Base-by-base conservation (phyloP, 805 yeast species). In the Zygotorulaspora chibaensis region DNA sequence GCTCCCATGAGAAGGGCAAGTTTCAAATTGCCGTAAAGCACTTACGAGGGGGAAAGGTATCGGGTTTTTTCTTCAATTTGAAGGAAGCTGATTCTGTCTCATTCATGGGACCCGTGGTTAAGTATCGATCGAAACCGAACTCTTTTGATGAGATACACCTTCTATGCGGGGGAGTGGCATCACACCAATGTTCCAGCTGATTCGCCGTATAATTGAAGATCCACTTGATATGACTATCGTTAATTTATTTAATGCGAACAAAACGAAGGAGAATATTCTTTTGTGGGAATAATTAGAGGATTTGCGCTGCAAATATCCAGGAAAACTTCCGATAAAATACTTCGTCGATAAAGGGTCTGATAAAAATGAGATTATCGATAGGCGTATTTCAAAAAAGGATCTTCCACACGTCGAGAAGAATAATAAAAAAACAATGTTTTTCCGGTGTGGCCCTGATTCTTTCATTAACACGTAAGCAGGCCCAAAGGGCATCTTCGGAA, bases 161-260 rank as follows among this genome's bases (percentile, higher is more conserved):
- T 69, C 72, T 86, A 54, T 91, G 90, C 8, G 95, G 93, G 54
- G 95, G 95, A 80, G 91, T 0, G 95, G 97, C 41, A 83, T 90
- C 51, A 87, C 96, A 8, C 96, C 97, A 31, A 82, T 87, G 68
- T 75, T 85, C 59, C 95, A 89, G 67, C 84, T 90, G 11, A 71
- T 86, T 41, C 81, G 84, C 50, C 77, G 77, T 47, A 73, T 84
- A 42, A 77, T 84, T 50, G 84, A 88, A 13, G 79, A 82, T 23
- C 81, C 87, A 2, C 80, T 74, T 46, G 90, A 84, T 62, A 29
- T 60, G 26, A 83, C 91, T 31, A 73, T 74, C 42, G 72, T 86
- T 44, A 71, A 79, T 2, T 66, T 86, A 53, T 70, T 86, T 42
- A 85, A 73, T 61, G 89, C 88, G 28, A 85, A 85, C 57, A 86